phyloP scores from a whole-genome alignment of 2,329 filamentous ascomycete genomes.

The Arachnomyces sp. region DNA sequence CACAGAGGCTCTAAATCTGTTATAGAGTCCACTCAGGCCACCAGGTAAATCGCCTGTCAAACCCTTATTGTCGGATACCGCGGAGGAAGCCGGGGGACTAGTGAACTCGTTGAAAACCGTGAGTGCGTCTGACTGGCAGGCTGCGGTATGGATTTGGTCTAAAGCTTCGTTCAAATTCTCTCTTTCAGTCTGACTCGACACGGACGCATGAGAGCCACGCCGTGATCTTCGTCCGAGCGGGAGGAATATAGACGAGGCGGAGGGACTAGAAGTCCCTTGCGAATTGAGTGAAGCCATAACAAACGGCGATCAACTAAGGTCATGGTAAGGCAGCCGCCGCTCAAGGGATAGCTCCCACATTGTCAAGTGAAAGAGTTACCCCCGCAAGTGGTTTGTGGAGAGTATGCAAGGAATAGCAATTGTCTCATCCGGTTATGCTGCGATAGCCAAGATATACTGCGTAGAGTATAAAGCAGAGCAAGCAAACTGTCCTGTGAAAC shows the following conservation, averaged over 20 bases:
- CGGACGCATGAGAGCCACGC: slow-evolving; percentile 44
- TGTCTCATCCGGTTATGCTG: too few relatives aligned
- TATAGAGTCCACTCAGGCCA: slow-evolving; percentile 83
- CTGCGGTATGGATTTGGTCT: slow-evolving; percentile 79
- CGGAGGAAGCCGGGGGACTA: slow-evolving; percentile 52
- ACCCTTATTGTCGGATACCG: slow-evolving; percentile 60
- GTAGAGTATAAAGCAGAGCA: too few relatives aligned
- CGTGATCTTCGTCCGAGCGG: slow-evolving; percentile 34
- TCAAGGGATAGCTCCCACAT: slow-evolving; percentile 8
- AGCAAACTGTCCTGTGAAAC: too few relatives aligned
- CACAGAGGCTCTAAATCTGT: slow-evolving; percentile 74
- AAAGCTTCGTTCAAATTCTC: slow-evolving; percentile 70
- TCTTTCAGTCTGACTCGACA: slow-evolving; percentile 54
- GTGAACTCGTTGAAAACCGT: slow-evolving; percentile 95
- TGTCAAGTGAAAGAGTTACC: not conserved
- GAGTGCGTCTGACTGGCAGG: slow-evolving; percentile 74
- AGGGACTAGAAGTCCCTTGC: slow-evolving; percentile 35
- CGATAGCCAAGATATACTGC: too few relatives aligned
- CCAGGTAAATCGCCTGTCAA: slow-evolving; percentile 70
- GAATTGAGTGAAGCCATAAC: slow-evolving; percentile 31
- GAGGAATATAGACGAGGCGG: slow-evolving; percentile 37
- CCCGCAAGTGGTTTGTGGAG: too few relatives aligned
- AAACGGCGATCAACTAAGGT: not conserved
- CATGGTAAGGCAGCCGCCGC: slow-evolving; percentile 5
- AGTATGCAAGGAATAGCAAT: too few relatives aligned